Conservation (phyloP, 352 stramenopile genomes). For the Phytophthora podocarpi region DNA sequence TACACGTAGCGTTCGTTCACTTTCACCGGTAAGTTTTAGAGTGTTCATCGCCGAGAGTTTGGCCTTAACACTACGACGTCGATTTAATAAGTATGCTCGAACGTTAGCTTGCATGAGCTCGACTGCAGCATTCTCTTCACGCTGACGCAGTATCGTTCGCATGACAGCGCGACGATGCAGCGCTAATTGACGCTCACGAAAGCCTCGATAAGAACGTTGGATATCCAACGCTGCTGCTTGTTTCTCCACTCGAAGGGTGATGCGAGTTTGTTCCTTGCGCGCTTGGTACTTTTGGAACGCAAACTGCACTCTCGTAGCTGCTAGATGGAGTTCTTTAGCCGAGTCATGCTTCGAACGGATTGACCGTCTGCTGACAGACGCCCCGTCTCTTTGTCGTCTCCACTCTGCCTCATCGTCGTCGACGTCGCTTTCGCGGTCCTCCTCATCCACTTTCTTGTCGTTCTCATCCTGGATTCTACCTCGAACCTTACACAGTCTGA, state of each 20-base stretch:
- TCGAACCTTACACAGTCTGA: slow-evolving; percentile 2
- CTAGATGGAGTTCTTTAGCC: slow-evolving; percentile 53
- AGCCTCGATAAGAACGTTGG: slow-evolving; percentile 68
- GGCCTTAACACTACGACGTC: slow-evolving; percentile 25
- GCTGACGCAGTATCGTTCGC: slow-evolving; percentile 46
- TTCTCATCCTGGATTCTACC: not conserved
- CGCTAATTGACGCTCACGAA: slow-evolving; percentile 48
- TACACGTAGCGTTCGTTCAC: not conserved
- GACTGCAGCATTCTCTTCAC: slow-evolving; percentile 58
- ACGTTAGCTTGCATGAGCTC: slow-evolving; percentile 72
- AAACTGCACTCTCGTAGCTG: slow-evolving; percentile 52
- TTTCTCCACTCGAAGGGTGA: slow-evolving; percentile 53
- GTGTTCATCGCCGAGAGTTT: slow-evolving; percentile 3
- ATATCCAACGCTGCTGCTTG: slow-evolving; percentile 63
- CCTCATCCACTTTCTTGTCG: slow-evolving; percentile 1
- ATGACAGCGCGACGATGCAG: slow-evolving; percentile 64
- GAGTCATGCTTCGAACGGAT: slow-evolving; percentile 37
- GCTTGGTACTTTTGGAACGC: slow-evolving; percentile 67
- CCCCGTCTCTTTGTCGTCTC: slow-evolving; percentile 38
- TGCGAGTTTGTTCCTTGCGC: slow-evolving; percentile 55
- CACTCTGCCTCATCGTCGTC: slow-evolving; percentile 44
- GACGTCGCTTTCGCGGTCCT: slow-evolving; percentile 24
- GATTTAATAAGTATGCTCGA: slow-evolving; percentile 64
- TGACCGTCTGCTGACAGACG: slow-evolving; percentile 11
- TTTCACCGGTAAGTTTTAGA: slow-evolving; percentile 13